These are phyloP conservation scores for Cladobotryum mycophilum DNA, from an alignment of 2,329 filamentous ascomycete genomes.

Conservation along the genomic window DNA sequence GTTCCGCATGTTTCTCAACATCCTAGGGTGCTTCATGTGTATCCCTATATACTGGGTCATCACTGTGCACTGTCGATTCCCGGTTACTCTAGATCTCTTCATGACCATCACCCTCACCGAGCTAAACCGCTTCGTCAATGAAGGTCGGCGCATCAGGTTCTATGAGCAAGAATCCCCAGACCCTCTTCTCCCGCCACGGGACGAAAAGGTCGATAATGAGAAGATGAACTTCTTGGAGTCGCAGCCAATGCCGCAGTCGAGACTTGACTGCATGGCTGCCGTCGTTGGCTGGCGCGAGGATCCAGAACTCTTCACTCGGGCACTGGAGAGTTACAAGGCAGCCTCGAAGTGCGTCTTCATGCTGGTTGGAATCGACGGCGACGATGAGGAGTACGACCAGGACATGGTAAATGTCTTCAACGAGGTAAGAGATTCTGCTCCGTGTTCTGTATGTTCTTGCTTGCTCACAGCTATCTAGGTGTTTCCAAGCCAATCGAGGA, in stretches of 20 bases:
- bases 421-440: constrained; percentile 6
- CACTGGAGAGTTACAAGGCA: constrained; percentile 18
- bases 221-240: constrained; percentile 11
- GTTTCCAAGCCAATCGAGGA: constrained; percentile 15
- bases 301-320: constrained; percentile 16
- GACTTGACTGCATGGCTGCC: constrained; percentile 18
- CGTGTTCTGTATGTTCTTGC: too few species aligned
- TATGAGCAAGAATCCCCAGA: constrained; percentile 8
- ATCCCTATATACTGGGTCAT: constrained; percentile 16
- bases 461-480: constrained; percentile 8
- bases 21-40: constrained; percentile 15
- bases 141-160: constrained; percentile 15
- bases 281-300: constrained; percentile 22
- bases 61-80: constrained; percentile 18
- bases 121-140: constrained; percentile 18
- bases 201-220: constrained; percentile 11
- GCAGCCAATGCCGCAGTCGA: constrained; percentile 6
- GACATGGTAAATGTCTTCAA: constrained; percentile 21
- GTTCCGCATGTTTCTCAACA: constrained; percentile 15
- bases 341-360: constrained; percentile 15
- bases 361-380: constrained; percentile 20
- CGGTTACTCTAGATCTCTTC: constrained; percentile 18
- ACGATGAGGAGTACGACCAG: constrained; percentile 15
- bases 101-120: constrained; percentile 17
- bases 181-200: neutral